phyloP scores from a whole-genome alignment of 257 asterid genomes.

The Paraleonurus japonicus region DNA sequence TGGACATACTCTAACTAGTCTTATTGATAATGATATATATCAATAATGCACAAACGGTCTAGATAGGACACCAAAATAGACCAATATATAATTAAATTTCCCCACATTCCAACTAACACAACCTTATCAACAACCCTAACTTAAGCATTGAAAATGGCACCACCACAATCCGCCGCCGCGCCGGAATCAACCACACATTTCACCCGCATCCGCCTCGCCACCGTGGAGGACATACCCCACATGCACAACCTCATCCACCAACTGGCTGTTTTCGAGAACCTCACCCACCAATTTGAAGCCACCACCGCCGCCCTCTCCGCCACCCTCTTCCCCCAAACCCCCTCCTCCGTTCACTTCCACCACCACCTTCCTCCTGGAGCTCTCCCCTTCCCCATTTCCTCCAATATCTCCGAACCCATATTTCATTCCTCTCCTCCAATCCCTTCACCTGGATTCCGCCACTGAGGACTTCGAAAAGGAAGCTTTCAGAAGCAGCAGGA shows the following conservation, averaged over 20 bases:
- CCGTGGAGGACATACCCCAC: slow-evolving; percentile 44
- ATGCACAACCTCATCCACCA: slow-evolving; percentile 64
- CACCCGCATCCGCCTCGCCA: slow-evolving; percentile 55
- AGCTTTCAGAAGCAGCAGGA: slow-evolving; percentile 26
- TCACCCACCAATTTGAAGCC: slow-evolving; percentile 49
- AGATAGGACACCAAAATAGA: neutral
- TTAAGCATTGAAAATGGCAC: slow-evolving; percentile 29
- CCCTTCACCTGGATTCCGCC: slow-evolving; percentile 46
- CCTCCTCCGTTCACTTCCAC: slow-evolving; percentile 51
- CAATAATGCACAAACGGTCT: neutral
- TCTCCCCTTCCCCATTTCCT: slow-evolving; percentile 38
- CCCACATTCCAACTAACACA: neutral
- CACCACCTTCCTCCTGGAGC: slow-evolving; percentile 53
- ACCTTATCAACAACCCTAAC: neutral
- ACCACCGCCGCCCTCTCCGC: slow-evolving; percentile 43
- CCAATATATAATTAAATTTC: neutral
- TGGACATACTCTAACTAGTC: too few relatives aligned
- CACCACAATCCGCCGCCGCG: slow-evolving; percentile 30
- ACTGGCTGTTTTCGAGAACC: slow-evolving; percentile 49
- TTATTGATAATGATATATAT: too few relatives aligned
- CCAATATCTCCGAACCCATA: slow-evolving; percentile 21
- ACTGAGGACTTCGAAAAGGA: slow-evolving; percentile 55
- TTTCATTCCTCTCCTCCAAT: slow-evolving; percentile 35
- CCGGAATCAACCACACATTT: slow-evolving; percentile 24
- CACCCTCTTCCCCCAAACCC: slow-evolving; percentile 49